A percentile compares a stretch with the other conserved stretches of the same genome.
phyloP scores from a whole-genome alignment of 2,329 filamentous ascomycete species.

The Fusarium burgessii region DNA sequence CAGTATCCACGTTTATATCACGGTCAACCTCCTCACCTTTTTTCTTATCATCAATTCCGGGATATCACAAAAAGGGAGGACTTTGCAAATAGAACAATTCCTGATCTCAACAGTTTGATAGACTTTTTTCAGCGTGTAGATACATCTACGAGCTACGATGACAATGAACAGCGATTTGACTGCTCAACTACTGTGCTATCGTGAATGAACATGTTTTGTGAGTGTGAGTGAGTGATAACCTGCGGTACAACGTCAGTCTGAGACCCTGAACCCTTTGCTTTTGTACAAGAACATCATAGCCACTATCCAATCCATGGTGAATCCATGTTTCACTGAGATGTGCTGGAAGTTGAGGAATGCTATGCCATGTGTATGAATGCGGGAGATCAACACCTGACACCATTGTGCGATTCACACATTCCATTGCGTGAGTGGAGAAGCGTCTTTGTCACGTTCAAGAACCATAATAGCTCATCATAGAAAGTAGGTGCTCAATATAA shows the following conservation, averaged over 20 bases:
- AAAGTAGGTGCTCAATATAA: not conserved
- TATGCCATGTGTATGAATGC: not conserved
- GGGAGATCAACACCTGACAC: not conserved
- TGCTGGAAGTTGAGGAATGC: conserved; percentile 9
- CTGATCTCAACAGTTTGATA: conserved; percentile 34
- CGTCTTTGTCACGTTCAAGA: not conserved
- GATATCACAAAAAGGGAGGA: conserved; percentile 22
- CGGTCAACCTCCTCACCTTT: conserved; percentile 24
- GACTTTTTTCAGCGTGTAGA: conserved; percentile 27
- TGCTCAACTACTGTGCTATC: conserved; percentile 5
- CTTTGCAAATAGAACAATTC: conserved; percentile 38
- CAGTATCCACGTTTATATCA: conserved; percentile 11
- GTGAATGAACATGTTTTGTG: not conserved
- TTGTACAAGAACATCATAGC: not conserved
- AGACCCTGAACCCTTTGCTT: not conserved
- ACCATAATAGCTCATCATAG: not conserved
- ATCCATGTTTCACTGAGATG: conserved; percentile 5
- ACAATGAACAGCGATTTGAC: conserved; percentile 37
- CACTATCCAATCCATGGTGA: not conserved
- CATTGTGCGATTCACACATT: not conserved
- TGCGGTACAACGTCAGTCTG: not conserved
- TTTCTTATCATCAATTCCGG: conserved; percentile 18
- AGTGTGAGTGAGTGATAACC: not conserved
- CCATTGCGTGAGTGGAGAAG: not conserved
- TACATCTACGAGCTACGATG: conserved; percentile 46